Percentiles rank a stretch among this genome's conserved stretches.
Conservation (phyloP, 2,329 filamentous ascomycete genomes). For the Xylariaceae sp. region DNA sequence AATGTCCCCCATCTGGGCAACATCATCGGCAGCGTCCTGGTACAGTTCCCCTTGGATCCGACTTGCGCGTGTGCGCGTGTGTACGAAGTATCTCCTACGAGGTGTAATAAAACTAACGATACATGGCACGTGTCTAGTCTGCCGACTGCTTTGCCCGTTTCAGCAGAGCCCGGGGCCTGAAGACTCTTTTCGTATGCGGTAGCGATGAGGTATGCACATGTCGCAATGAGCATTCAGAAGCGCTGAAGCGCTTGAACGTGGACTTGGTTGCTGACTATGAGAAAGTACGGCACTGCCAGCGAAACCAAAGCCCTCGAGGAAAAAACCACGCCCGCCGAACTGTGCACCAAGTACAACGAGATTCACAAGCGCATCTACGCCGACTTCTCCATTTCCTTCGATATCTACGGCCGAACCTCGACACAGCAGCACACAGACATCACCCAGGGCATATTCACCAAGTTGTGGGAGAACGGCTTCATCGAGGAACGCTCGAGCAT, state of each 20-base stretch:
- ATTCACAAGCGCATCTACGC: constrained; percentile 88
- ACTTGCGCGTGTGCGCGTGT: not conserved
- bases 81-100: no score
- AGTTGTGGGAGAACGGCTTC: constrained; percentile 82
- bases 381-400: constrained; percentile 94
- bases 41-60: not conserved
- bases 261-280: not conserved
- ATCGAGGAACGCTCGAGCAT: constrained; percentile 80
- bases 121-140: constrained; percentile 29
- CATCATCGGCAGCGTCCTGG: constrained; percentile 75
- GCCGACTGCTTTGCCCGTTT: constrained; percentile 83
- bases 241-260: not conserved
- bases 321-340: constrained; percentile 70
- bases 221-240: not conserved
- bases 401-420: constrained; percentile 90
- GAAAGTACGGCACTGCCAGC: constrained; percentile 78
- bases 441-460: constrained; percentile 81
- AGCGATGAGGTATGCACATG: constrained; percentile 59
- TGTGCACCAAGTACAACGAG: constrained; percentile 89
- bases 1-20: constrained; percentile 82
- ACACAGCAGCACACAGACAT: constrained; percentile 86
- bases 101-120: not conserved
- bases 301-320: constrained; percentile 94
- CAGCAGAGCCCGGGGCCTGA: constrained; percentile 71
- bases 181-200: constrained; percentile 80